Evolutionary conservation across 345 rosid species (phyloP).

Genomic region (Passiflora organensis): DNA sequence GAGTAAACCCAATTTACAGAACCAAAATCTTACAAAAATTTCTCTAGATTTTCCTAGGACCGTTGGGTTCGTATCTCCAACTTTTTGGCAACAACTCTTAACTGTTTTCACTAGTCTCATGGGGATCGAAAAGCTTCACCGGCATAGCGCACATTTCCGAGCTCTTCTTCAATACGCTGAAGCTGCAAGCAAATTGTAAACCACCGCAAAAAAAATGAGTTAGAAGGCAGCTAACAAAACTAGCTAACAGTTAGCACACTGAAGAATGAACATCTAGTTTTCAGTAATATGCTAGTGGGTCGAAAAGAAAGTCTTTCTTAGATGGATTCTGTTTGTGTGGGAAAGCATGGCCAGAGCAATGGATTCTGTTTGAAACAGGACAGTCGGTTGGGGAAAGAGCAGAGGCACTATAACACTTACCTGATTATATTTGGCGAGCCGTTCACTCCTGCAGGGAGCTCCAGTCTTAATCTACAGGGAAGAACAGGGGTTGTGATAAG

Average conservation of each 20-base stretch:
- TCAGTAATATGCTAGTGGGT: too few species aligned
- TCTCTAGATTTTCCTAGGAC: not conserved
- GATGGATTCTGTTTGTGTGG: not conserved
- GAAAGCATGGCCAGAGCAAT: not conserved
- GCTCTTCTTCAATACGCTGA: conserved; percentile 95
- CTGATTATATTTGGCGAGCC: conserved; percentile 96
- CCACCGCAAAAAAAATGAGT: not conserved
- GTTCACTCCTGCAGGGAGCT: conserved; percentile 97
- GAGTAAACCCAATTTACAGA: too few species aligned
- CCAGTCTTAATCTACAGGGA: conserved; percentile 85
- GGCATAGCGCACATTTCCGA: conserved; percentile 74
- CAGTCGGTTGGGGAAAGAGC: not conserved
- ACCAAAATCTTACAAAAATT: conserved; percentile 1
- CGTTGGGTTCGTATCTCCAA: not conserved
- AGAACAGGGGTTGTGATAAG: conserved; percentile 1
- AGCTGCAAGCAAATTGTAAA: conserved; percentile 50
- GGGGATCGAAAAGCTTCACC: conserved; percentile 90
- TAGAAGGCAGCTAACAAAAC: too few species aligned
- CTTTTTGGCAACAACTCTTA: conserved; percentile 2
- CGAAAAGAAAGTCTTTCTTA: too few species aligned
- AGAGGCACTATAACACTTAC: conserved; percentile 29
- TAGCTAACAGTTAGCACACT: too few species aligned
- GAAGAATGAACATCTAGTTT: too few species aligned
- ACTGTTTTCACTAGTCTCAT: conserved; percentile 19
- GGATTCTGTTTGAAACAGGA: not conserved